These are phyloP conservation scores for Laguncularia racemosa DNA, from an alignment of 345 rosid genomes.

Conservation along the genomic window DNA sequence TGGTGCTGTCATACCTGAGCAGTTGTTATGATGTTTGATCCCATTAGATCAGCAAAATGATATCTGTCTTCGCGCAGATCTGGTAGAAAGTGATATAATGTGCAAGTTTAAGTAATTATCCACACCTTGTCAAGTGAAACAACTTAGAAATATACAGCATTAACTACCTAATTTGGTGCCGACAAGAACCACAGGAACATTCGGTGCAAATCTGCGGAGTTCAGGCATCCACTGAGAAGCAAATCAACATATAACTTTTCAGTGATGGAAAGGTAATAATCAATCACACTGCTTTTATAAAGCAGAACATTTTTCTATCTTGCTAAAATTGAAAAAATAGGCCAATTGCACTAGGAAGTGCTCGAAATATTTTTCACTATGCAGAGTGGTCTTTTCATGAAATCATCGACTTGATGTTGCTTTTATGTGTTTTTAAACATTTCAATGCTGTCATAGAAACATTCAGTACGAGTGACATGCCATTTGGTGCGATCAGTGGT, in stretches of 20 bases:
- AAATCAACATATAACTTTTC: conserved; percentile 10
- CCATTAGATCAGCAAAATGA: conserved; percentile 60
- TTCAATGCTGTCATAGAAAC: no score
- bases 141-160: no score
- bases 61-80: conserved; percentile 86
- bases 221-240: conserved; percentile 94
- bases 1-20: conserved; percentile 40
- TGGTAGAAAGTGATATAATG: conserved; percentile 10
- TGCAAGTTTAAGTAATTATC: no score
- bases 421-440: no score
- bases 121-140: no score
- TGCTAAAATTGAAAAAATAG: no score
- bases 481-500: no score
- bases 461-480: no score
- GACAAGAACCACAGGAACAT: conserved; percentile 91
- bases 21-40: conserved; percentile 57
- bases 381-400: no score
- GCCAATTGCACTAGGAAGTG: neutral
- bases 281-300: neutral
- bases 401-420: no score
- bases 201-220: conserved; percentile 88
- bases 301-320: neutral
- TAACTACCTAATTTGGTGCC: conserved; percentile 87
- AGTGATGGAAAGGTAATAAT: neutral
- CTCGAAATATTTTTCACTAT: no score